Percentiles rank a stretch among this genome's conserved stretches.
Evolutionary conservation across 768 basidiomycete genomes (phyloP).

Genomic region (Calocybe cyanea): DNA sequence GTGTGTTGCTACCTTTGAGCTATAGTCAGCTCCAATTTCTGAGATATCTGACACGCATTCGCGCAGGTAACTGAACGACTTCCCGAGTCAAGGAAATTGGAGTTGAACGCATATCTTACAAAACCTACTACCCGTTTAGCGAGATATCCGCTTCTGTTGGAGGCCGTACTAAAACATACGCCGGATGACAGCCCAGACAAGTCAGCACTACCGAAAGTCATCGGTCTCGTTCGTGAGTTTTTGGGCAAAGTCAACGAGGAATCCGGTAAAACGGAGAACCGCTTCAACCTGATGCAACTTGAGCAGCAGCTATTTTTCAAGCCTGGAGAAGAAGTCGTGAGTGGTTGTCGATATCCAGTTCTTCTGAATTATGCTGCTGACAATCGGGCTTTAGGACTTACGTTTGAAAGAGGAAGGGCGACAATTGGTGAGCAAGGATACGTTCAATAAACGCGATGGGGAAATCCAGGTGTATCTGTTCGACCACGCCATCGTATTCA

Average conservation of each 20-base stretch:
- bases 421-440: slow-evolving; percentile 88
- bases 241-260: slow-evolving; percentile 87
- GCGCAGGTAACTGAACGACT: slow-evolving; percentile 80
- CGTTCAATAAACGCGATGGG: slow-evolving; percentile 85
- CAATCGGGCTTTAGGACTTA: slow-evolving; percentile 55
- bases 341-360: slow-evolving; percentile 23
- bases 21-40: no score
- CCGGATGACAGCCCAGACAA: slow-evolving; percentile 89
- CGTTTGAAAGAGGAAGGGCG: slow-evolving; percentile 83
- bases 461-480: slow-evolving; percentile 94
- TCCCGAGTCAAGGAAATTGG: slow-evolving; percentile 93
- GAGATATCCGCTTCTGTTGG: slow-evolving; percentile 91
- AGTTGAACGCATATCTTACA: slow-evolving; percentile 95
- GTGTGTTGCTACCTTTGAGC: slow-evolving; percentile 38
- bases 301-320: slow-evolving; percentile 89
- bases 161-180: slow-evolving; percentile 90
- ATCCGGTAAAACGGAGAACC: slow-evolving; percentile 92
- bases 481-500: slow-evolving; percentile 94
- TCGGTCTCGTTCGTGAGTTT: slow-evolving; percentile 76
- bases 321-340: slow-evolving; percentile 85
- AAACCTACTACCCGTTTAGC: slow-evolving; percentile 97
- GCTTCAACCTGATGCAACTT: slow-evolving; percentile 92
- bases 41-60: not conserved
- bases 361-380: not conserved
- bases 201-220: slow-evolving; percentile 66